Conservation (phyloP, 2,329 filamentous ascomycete genomes). For the Thelonectria discophora region DNA sequence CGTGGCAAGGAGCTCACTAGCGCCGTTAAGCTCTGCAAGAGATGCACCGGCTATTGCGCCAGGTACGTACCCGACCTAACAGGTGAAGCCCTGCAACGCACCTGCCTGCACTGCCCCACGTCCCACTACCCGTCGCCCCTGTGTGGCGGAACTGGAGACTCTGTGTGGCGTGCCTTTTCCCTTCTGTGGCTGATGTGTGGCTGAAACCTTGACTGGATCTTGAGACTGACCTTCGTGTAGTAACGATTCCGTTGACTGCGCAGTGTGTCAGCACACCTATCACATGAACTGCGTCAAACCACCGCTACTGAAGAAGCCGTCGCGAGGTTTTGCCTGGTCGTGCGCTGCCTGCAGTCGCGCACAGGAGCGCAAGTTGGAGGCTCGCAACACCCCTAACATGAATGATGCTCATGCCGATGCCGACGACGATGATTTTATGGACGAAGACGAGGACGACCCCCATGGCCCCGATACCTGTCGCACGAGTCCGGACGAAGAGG, state of each 20-base stretch:
- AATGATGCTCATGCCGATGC: conserved; percentile 72
- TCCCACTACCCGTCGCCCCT: conserved; percentile 8
- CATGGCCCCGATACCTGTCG: conserved; percentile 65
- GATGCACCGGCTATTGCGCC: conserved; percentile 89
- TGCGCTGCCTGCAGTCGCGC: conserved; percentile 95
- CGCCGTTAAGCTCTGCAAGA: conserved; percentile 94
- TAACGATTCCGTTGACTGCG: conserved; percentile 95
- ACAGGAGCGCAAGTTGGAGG: conserved; percentile 93
- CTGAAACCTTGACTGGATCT: conserved; percentile 11
- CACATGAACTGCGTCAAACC: conserved; percentile 98
- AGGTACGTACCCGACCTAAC: conserved; percentile 72
- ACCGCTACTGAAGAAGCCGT: conserved; percentile 92
- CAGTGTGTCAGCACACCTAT: conserved; percentile 92
- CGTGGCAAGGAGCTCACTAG: conserved; percentile 95
- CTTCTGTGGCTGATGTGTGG: too few relatives aligned
- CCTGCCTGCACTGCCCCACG: conserved; percentile 29
- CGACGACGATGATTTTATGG: conserved; percentile 70
- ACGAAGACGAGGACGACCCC: conserved; percentile 77
- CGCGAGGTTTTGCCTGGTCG: conserved; percentile 96
- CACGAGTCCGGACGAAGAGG: conserved; percentile 70
- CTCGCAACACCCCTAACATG: conserved; percentile 82
- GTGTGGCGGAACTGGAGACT: conserved; percentile 9
- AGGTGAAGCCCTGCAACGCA: too few relatives aligned
- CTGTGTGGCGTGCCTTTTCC: neutral
- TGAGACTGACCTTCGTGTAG: conserved; percentile 54